These are phyloP conservation scores for Diplodia seriata DNA, from an alignment of 2,329 filamentous ascomycete genomes.

Conservation along the genomic window DNA sequence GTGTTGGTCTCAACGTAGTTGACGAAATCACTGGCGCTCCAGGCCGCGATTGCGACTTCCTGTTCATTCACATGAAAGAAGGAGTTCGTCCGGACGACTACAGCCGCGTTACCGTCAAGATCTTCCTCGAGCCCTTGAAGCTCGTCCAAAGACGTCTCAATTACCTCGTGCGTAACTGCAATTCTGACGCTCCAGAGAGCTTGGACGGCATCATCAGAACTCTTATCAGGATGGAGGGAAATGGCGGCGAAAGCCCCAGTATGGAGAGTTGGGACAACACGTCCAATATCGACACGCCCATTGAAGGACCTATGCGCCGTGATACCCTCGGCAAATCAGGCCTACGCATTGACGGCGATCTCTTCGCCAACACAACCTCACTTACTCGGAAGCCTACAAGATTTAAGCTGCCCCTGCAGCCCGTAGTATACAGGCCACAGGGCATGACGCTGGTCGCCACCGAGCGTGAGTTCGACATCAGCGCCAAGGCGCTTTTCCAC, in stretches of 20 bases:
- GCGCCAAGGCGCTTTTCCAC: slow-evolving; percentile 93
- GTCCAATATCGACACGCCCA: slow-evolving; percentile 61
- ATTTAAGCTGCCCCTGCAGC: slow-evolving; percentile 80
- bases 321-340: slow-evolving; percentile 56
- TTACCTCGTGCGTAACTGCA: slow-evolving; percentile 80
- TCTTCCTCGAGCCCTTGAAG: slow-evolving; percentile 85
- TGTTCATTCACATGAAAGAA: slow-evolving; percentile 81
- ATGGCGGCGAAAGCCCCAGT: slow-evolving; percentile 69
- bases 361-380: slow-evolving; percentile 56
- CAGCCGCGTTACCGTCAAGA: slow-evolving; percentile 84
- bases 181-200: slow-evolving; percentile 71
- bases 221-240: slow-evolving; percentile 76
- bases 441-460: slow-evolving; percentile 78
- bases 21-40: slow-evolving; percentile 88
- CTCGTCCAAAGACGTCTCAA: slow-evolving; percentile 85
- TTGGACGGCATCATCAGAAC: slow-evolving; percentile 74
- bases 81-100: slow-evolving; percentile 65
- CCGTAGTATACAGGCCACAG: slow-evolving; percentile 83
- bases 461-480: slow-evolving; percentile 86
- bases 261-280: slow-evolving; percentile 93
- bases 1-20: slow-evolving; percentile 76
- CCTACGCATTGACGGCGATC: slow-evolving; percentile 67
- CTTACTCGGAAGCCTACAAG: slow-evolving; percentile 63
- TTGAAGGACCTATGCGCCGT: slow-evolving; percentile 56
- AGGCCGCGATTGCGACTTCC: slow-evolving; percentile 89